Conservation (phyloP, 192 early-diverging fungal genomes). For the Coemansia sp. region DNA sequence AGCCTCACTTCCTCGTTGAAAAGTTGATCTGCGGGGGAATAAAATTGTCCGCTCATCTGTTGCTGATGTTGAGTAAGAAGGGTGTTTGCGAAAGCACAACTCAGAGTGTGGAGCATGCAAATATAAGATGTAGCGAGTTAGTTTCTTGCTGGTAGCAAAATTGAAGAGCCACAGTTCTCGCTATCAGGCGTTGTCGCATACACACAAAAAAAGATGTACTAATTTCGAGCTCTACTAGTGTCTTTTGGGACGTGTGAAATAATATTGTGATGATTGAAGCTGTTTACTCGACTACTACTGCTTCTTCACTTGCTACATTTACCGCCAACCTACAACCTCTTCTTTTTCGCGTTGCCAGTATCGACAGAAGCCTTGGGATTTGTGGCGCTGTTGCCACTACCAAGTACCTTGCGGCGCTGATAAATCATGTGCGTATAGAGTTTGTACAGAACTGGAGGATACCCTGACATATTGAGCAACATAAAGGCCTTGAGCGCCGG, state of each 20-base stretch:
- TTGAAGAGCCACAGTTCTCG: not conserved
- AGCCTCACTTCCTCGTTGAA: conserved; percentile 19
- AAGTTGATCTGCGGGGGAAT: conserved; percentile 44
- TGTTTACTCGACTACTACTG: not conserved
- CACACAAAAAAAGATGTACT: not conserved
- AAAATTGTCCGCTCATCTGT: conserved; percentile 8
- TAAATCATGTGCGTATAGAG: conserved; percentile 94
- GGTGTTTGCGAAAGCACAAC: not conserved
- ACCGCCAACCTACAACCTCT: conserved; percentile 16
- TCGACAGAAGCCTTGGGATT: not conserved
- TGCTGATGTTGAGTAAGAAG: not conserved
- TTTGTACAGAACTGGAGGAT: conserved; percentile 74
- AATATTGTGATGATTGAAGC: not conserved
- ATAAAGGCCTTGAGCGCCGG: conserved; percentile 64
- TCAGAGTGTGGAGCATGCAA: not conserved
- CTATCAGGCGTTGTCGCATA: not conserved
- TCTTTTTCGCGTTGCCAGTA: conserved; percentile 25
- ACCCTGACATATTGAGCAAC: conserved; percentile 62
- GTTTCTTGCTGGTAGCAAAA: not conserved
- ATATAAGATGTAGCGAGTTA: not conserved
- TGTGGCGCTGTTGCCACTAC: conserved; percentile 22
- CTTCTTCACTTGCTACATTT: not conserved
- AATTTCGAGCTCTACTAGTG: not conserved
- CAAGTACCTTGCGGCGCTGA: conserved; percentile 81
- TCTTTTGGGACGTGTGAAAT: conserved; percentile 1